A percentile compares a stretch with the other conserved stretches of the same genome.
These are phyloP conservation scores for Vickermania spadyakhi DNA, from an alignment of 208 protist species.

Conservation along the genomic window DNA sequence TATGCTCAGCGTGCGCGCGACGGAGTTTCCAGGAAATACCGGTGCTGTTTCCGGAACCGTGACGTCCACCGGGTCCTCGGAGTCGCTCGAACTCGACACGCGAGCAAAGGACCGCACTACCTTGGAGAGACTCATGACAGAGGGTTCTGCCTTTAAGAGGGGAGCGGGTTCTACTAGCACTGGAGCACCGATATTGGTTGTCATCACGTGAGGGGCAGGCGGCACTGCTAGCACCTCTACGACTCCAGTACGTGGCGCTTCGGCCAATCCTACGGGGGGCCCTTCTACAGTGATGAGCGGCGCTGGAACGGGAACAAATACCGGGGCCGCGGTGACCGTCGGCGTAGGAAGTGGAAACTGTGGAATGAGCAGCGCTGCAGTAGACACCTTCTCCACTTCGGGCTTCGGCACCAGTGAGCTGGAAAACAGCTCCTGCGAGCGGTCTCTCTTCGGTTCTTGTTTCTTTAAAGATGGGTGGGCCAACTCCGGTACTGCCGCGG, in stretches of 20 bases:
- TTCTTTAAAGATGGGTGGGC: neutral
- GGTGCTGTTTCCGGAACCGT: no score
- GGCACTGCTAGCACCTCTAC: neutral
- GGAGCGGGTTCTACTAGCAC: no score
- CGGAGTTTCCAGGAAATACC: no score
- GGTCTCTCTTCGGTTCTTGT: neutral
- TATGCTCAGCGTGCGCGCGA: neutral
- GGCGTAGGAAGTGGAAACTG: neutral
- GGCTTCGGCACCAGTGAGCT: neutral
- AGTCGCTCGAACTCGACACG: neutral
- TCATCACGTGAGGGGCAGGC: neutral
- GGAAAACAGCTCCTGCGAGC: neutral
- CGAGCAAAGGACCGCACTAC: neutral
- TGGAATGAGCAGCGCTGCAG: no score
- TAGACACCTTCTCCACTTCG: neutral
- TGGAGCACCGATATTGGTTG: neutral
- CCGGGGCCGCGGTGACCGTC: neutral
- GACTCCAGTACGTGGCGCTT: no score
- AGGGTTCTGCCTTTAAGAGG: neutral
- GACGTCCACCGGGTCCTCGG: neutral
- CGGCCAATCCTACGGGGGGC: no score
- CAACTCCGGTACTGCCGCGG: no score
- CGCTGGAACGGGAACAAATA: neutral
- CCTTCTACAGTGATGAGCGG: neutral
- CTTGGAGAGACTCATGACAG: neutral